These are phyloP conservation scores for Gnomoniopsis smithogilvyi DNA, from an alignment of 2,329 filamentous ascomycete genomes.

Conservation along the genomic window DNA sequence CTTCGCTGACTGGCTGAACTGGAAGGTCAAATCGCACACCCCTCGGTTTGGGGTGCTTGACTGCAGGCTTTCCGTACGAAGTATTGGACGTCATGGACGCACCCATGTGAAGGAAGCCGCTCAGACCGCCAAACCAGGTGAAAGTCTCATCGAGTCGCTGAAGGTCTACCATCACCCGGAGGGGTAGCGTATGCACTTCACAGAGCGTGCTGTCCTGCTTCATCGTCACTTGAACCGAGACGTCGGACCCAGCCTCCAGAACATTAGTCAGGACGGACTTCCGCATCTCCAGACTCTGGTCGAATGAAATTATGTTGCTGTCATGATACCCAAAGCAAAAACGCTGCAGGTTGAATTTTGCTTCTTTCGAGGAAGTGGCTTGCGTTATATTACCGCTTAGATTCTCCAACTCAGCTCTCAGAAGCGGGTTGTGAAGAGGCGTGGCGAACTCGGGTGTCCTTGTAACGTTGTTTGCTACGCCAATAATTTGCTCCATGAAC, in stretches of 20 bases:
- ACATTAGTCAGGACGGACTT: constrained; percentile 58
- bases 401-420: constrained; percentile 47
- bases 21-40: constrained; percentile 59
- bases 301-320: constrained; percentile 62
- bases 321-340: constrained; percentile 61
- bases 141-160: constrained; percentile 82
- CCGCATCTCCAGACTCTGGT: constrained; percentile 53
- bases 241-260: constrained; percentile 53
- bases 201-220: constrained; percentile 45
- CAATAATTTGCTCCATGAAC: constrained; percentile 53
- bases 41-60: constrained; percentile 41
- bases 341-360: constrained; percentile 48
- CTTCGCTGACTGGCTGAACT: constrained; percentile 45
- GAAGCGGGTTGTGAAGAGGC: constrained; percentile 47
- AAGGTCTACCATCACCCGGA: constrained; percentile 74
- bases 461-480: constrained; percentile 43
- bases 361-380: constrained; percentile 27
- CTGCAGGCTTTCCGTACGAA: constrained; percentile 41
- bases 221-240: constrained; percentile 51
- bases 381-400: constrained; percentile 32
- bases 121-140: constrained; percentile 85
- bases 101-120: constrained; percentile 84
- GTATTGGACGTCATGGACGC: constrained; percentile 75
- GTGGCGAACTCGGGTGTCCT: constrained; percentile 35
- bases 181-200: constrained; percentile 71